Base-by-base conservation (phyloP, 1,284 basidiomycete genomes). In the Cryptococcus sp. region DNA sequence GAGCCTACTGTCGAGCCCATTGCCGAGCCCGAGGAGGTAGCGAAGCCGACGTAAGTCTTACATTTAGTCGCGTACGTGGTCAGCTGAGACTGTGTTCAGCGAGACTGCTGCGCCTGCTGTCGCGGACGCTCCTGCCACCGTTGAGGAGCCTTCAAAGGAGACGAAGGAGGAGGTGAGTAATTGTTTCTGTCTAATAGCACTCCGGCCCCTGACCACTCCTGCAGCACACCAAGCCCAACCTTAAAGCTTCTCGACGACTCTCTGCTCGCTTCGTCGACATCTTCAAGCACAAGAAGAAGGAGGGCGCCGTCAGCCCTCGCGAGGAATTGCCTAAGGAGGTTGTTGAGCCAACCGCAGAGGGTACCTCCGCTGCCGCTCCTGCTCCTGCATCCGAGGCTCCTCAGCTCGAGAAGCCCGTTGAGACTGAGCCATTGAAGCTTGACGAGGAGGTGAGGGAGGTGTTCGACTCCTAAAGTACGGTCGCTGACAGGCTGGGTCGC, bases 191-290 rank as follows among this genome's bases (percentile, higher is more conserved):
- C 41, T 54, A 44, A 48, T 54, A 17, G 48, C 51, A 19, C 16
- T 49, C 11, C 29, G 34, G 20, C 6, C 1, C 17, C 49, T 58
- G 48, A 54, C 20, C 34, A 20, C 17, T 47, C 20, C 23, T 46
- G 7, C 37, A 50, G 50, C 48, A 54, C 16, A 23, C 20, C 58
- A 60, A 67, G 65, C 61, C 62, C 48, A 74, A 72, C 17, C 53
- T 67, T 59, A 76, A 76, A 63, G 67, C 70, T 46, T 61, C 63
- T 55, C 74, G 75, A 58, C 72, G 75, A 41, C 64, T 77, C 25
- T 77, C 75, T 16, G 69, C 73, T 44, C 72, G 74, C 49, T 66
- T 77, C 63, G 70, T 65, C 46, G 67, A 67, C 53, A 72, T 74
- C 61, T 54, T 71, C 60, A 69, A 70, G 60, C 44, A 64, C 56